Conservation (phyloP, 148 eudicot species). For the Fallopia convolvulus region DNA sequence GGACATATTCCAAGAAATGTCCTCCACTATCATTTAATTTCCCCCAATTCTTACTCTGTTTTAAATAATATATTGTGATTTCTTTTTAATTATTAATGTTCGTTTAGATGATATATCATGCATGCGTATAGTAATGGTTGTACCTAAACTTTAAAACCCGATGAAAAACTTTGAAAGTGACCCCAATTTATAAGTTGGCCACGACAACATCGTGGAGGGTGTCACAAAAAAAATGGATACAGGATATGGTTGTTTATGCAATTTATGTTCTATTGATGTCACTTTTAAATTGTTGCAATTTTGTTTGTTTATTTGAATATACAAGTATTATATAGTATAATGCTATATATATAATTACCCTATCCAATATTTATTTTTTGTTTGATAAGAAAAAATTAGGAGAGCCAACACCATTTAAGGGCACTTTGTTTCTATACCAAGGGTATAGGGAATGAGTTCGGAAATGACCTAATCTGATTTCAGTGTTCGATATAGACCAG, state of each 20-base stretch:
- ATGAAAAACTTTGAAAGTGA: not conserved
- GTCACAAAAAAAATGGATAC: not conserved
- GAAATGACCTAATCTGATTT: too few species aligned
- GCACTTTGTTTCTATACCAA: too few species aligned
- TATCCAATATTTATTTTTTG: too few species aligned
- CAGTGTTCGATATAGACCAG: too few species aligned
- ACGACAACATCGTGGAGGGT: not conserved
- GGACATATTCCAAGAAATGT: not conserved
- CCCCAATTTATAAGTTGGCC: not conserved
- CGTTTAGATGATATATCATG: too few species aligned
- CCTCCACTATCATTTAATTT: not conserved
- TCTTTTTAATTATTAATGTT: too few species aligned
- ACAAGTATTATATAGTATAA: too few species aligned
- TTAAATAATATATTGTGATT: too few species aligned
- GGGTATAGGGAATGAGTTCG: too few species aligned
- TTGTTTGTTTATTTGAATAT: not conserved
- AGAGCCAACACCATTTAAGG: too few species aligned
- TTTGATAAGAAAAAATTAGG: too few species aligned
- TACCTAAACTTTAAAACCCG: not conserved
- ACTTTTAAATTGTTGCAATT: not conserved
- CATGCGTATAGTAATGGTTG: not conserved
- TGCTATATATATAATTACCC: too few species aligned
- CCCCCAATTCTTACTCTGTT: not conserved
- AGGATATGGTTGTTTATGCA: not conserved
- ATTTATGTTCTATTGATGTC: not conserved